Conservation (phyloP, 176 grass and related monocot genomes). For the Phyllostachys edulis region DNA sequence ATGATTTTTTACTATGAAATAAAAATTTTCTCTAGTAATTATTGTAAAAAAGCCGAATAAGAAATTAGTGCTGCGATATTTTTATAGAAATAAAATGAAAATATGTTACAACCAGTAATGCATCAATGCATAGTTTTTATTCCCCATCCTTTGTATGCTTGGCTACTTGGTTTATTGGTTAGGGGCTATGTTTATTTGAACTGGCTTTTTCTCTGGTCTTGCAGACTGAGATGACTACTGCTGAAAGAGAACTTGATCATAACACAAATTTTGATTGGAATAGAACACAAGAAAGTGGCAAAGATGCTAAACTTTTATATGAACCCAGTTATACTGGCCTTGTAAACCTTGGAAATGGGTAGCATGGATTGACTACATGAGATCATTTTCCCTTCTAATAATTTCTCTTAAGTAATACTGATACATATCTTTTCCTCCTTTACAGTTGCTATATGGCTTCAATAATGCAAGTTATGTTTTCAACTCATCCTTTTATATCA, state of each 20-base stretch:
- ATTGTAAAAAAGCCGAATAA: slow-evolving; percentile 3
- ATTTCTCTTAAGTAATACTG: slow-evolving; percentile 16
- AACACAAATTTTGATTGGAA: slow-evolving; percentile 99
- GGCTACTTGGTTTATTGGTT: background rate
- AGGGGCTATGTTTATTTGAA: background rate
- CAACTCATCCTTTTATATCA: slow-evolving; percentile 69
- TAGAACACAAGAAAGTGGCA: slow-evolving; percentile 93
- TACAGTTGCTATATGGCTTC: slow-evolving; percentile 97
- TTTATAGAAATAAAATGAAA: background rate
- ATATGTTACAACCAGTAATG: background rate
- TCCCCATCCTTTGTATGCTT: slow-evolving; percentile 1
- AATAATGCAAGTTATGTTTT: slow-evolving; percentile 93
- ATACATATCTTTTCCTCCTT: background rate
- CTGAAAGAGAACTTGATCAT: slow-evolving; percentile 96
- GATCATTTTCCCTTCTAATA: slow-evolving; percentile 29
- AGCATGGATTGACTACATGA: background rate
- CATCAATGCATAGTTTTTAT: background rate
- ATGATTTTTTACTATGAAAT: background rate
- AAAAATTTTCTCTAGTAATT: background rate
- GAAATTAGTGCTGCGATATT: background rate
- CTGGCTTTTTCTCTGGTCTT: slow-evolving; percentile 13
- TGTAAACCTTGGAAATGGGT: slow-evolving; percentile 95
- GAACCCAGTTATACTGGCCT: slow-evolving; percentile 97
- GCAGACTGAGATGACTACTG: slow-evolving; percentile 99
- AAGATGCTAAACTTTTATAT: slow-evolving; percentile 74